Evolutionary conservation across 176 grass and related monocot species (phyloP).

Genomic region (Coix lacrymajobi): DNA sequence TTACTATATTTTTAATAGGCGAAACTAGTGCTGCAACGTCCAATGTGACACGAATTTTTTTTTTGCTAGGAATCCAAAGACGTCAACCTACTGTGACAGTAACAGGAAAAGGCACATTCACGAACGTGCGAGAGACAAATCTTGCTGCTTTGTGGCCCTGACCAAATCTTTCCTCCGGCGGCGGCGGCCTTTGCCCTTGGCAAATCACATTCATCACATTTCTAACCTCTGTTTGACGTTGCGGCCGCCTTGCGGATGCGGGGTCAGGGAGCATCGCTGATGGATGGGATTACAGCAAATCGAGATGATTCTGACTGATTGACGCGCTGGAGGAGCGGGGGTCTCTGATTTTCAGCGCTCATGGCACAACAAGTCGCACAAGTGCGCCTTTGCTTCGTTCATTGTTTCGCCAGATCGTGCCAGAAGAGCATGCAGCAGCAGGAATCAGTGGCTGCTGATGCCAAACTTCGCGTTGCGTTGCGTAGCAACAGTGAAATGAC

Average conservation of each 20-base stretch:
- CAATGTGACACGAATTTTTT: too few relatives aligned
- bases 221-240: too few relatives aligned
- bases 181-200: too few relatives aligned
- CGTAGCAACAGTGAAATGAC: neutral
- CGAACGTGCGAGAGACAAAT: neutral
- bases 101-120: neutral
- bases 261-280: too few relatives aligned
- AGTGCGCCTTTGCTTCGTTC: neutral
- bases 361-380: neutral
- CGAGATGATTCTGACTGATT: neutral
- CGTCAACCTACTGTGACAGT: too few relatives aligned
- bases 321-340: neutral
- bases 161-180: neutral
- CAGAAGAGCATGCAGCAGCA: neutral
- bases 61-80: too few relatives aligned
- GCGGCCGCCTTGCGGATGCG: too few relatives aligned
- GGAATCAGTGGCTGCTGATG: neutral
- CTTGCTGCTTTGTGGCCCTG: too few relatives aligned
- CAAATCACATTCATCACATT: too few relatives aligned
- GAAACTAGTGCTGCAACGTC: too few relatives aligned
- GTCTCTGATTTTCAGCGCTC: neutral
- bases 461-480: neutral
- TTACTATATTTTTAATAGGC: too few relatives aligned
- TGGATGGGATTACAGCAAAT: neutral
- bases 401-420: neutral